phyloP scores from a whole-genome alignment of 2,329 filamentous ascomycete species.

The Epichloe typhina region DNA sequence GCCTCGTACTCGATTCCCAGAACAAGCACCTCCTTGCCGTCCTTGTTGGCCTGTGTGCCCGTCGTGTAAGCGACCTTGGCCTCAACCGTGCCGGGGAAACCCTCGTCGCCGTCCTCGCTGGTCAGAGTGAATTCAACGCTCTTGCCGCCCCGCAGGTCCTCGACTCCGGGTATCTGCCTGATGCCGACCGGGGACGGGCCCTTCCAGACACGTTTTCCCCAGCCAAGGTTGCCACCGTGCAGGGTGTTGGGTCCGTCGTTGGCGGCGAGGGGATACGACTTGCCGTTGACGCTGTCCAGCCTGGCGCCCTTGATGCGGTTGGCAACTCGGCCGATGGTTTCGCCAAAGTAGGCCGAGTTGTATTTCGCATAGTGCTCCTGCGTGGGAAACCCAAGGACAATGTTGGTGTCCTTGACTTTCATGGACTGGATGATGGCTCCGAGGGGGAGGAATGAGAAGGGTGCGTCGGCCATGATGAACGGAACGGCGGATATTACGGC shows the following conservation, averaged over 20 bases:
- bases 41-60: slow-evolving; percentile 48
- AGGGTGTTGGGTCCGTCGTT: slow-evolving; percentile 71
- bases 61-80: slow-evolving; percentile 67
- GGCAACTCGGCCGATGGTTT: slow-evolving; percentile 75
- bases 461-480: slow-evolving; percentile 28
- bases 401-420: slow-evolving; percentile 64
- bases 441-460: slow-evolving; percentile 56
- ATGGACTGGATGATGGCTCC: slow-evolving; percentile 76
- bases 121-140: slow-evolving; percentile 51
- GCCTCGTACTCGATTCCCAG: slow-evolving; percentile 85
- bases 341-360: slow-evolving; percentile 76
- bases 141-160: slow-evolving; percentile 46
- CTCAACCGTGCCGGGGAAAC: slow-evolving; percentile 77
- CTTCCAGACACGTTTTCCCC: slow-evolving; percentile 68
- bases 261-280: slow-evolving; percentile 53
- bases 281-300: slow-evolving; percentile 59
- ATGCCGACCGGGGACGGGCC: slow-evolving; percentile 52
- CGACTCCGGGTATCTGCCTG: slow-evolving; percentile 34
- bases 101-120: slow-evolving; percentile 74
- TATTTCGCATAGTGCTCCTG: slow-evolving; percentile 61
- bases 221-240: slow-evolving; percentile 61
- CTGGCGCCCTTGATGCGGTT: slow-evolving; percentile 68
- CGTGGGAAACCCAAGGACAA: slow-evolving; percentile 74
- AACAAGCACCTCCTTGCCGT: slow-evolving; percentile 52
- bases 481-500: too few species aligned